These are phyloP conservation scores for Globisporangium emineosum DNA, from an alignment of 352 stramenopile genomes.

Conservation along the genomic window DNA sequence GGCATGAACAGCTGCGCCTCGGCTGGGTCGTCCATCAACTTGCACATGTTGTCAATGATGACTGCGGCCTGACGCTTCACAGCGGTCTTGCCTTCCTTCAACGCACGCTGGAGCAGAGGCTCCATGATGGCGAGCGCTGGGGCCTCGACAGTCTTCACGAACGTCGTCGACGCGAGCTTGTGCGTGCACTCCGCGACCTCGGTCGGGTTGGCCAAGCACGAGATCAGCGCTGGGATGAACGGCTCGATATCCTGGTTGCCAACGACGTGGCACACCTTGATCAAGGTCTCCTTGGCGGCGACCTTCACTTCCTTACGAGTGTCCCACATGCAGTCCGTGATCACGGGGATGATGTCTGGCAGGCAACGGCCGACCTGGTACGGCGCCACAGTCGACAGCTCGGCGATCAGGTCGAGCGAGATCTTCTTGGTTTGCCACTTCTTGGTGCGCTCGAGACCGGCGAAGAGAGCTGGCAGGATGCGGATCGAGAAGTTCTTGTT, in stretches of 20 bases:
- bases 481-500: conserved; percentile 89
- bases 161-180: conserved; percentile 98
- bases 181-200: conserved; percentile 99
- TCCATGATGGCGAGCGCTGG: conserved; percentile 97
- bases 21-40: conserved; percentile 97
- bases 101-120: conserved; percentile 93
- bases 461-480: conserved; percentile 91
- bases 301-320: conserved; percentile 98
- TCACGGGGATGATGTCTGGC: conserved; percentile 95
- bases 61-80: conserved; percentile 97
- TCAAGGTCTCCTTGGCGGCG: conserved; percentile 93
- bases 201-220: conserved; percentile 95
- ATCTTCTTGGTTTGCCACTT: conserved; percentile 99
- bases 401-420: conserved; percentile 92
- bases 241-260: conserved; percentile 99
- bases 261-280: conserved; percentile 94
- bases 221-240: conserved; percentile 97
- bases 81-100: conserved; percentile 94
- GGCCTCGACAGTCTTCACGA: conserved; percentile 98
- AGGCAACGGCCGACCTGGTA: conserved; percentile 95
- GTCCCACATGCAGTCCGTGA: conserved; percentile 99
- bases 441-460: conserved; percentile 70
- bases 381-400: conserved; percentile 90
- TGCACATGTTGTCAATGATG: conserved; percentile 99
- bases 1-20: conserved; percentile 97